Evolutionary conservation across 108 stramenopile species (phyloP).

Genomic region (Seminavis robusta): DNA sequence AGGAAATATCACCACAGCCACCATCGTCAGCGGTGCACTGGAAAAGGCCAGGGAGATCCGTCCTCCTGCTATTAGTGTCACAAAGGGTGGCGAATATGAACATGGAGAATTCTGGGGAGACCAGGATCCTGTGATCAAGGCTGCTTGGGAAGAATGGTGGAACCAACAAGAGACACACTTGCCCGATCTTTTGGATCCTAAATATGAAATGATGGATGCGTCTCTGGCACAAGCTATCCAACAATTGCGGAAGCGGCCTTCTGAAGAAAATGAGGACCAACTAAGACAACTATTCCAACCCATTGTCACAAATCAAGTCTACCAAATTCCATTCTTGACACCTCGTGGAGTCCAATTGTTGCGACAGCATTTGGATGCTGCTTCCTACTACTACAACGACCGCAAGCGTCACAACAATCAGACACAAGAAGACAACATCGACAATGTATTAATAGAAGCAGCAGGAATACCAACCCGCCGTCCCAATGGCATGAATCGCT

Average conservation of each 20-base stretch:
- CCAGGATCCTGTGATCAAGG: slow-evolving; percentile 19
- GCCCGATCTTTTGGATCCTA: not conserved
- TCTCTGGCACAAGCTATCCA: slow-evolving; percentile 17
- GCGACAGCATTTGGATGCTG: slow-evolving; percentile 15
- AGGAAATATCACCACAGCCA: too few relatives aligned
- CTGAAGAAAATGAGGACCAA: slow-evolving; percentile 22
- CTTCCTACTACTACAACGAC: slow-evolving; percentile 8
- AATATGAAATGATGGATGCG: slow-evolving; percentile 21
- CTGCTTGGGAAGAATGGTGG: slow-evolving; percentile 49
- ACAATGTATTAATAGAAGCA: too few relatives aligned
- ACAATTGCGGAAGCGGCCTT: slow-evolving; percentile 21
- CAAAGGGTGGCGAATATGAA: too few relatives aligned
- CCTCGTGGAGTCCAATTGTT: slow-evolving; percentile 2
- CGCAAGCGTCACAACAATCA: too few relatives aligned
- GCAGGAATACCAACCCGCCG: slow-evolving; percentile 50
- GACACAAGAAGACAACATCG: too few relatives aligned
- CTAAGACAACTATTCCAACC: slow-evolving; percentile 15
- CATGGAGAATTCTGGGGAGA: slow-evolving; percentile 48
- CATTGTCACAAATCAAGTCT: not conserved
- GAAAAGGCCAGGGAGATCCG: too few relatives aligned
- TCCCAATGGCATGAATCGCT: slow-evolving; percentile 76
- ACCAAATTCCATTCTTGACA: slow-evolving; percentile 8
- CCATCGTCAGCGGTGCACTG: too few relatives aligned
- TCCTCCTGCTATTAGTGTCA: too few relatives aligned
- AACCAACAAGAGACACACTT: not conserved